Evolutionary conservation across 2,329 filamentous ascomycete species (phyloP).

Genomic region (Cryphonectria radicalis): DNA sequence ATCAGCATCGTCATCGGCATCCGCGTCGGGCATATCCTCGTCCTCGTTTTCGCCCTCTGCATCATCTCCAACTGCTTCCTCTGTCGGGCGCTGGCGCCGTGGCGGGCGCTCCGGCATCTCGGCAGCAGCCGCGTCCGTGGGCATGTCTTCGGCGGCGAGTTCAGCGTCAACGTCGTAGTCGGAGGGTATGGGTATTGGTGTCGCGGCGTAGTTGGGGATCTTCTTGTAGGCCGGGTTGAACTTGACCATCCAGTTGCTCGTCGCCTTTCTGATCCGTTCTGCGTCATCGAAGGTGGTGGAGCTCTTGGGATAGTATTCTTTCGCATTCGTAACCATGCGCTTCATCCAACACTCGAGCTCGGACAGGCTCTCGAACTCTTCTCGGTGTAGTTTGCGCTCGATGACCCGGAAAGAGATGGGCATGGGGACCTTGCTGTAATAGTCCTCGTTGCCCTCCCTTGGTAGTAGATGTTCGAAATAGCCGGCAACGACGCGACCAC

Average conservation of each 20-base stretch:
- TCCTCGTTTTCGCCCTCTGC: constrained; percentile 36
- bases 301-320: constrained; percentile 77
- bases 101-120: constrained; percentile 22
- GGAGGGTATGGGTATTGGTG: constrained; percentile 74
- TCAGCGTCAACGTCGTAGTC: constrained; percentile 40
- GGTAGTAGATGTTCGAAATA: constrained; percentile 76
- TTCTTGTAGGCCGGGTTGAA: constrained; percentile 81
- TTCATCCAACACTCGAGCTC: constrained; percentile 84
- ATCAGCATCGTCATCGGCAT: constrained; percentile 40
- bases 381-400: constrained; percentile 72
- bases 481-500: constrained; percentile 74
- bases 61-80: constrained; percentile 29
- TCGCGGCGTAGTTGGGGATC: constrained; percentile 67
- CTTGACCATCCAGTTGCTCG: constrained; percentile 87
- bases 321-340: constrained; percentile 85
- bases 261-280: constrained; percentile 81
- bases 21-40: constrained; percentile 36
- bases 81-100: constrained; percentile 29
- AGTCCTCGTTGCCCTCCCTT: constrained; percentile 67
- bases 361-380: constrained; percentile 72
- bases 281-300: constrained; percentile 80
- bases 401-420: constrained; percentile 80
- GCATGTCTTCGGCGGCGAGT: constrained; percentile 22
- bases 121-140: constrained; percentile 20
- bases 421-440: constrained; percentile 77